Evolutionary conservation across 257 asterid species (phyloP).

Genomic region (Fraxinus excelsior): DNA sequence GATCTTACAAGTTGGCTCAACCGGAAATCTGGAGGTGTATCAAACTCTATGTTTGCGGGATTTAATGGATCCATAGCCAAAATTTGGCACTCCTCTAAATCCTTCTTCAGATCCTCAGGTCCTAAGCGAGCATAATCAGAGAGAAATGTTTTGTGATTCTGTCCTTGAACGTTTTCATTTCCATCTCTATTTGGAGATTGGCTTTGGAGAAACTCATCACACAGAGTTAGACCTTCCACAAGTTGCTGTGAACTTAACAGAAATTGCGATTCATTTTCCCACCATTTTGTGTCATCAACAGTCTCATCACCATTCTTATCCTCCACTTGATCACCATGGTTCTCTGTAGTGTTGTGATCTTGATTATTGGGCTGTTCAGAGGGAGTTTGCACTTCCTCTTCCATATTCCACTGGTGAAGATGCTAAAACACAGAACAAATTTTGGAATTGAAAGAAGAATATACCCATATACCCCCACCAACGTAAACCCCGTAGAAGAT

Average conservation of each 20-base stretch:
- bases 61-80: constrained; percentile 54
- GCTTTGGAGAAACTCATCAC: constrained; percentile 83
- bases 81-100: constrained; percentile 74
- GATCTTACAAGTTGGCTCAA: constrained; percentile 80
- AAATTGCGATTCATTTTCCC: constrained; percentile 76
- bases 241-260: constrained; percentile 85
- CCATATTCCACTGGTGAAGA: constrained; percentile 32
- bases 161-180: constrained; percentile 33
- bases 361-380: constrained; percentile 32
- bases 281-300: constrained; percentile 64
- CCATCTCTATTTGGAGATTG: constrained; percentile 81
- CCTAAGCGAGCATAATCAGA: constrained; percentile 79
- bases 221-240: constrained; percentile 77
- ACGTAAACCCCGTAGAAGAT: neutral
- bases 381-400: constrained; percentile 40
- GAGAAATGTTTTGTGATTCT: constrained; percentile 47
- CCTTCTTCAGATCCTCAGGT: constrained; percentile 72
- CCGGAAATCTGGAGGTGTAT: constrained; percentile 75
- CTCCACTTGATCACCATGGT: constrained; percentile 29
- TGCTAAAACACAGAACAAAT: constrained; percentile 35
- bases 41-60: constrained; percentile 58
- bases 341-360: constrained; percentile 30
- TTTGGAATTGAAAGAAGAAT: constrained; percentile 7
- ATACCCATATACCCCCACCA: neutral
- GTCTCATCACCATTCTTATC: constrained; percentile 39